phyloP scores from a whole-genome alignment of 805 yeast species.

The Ogataea corticis region DNA sequence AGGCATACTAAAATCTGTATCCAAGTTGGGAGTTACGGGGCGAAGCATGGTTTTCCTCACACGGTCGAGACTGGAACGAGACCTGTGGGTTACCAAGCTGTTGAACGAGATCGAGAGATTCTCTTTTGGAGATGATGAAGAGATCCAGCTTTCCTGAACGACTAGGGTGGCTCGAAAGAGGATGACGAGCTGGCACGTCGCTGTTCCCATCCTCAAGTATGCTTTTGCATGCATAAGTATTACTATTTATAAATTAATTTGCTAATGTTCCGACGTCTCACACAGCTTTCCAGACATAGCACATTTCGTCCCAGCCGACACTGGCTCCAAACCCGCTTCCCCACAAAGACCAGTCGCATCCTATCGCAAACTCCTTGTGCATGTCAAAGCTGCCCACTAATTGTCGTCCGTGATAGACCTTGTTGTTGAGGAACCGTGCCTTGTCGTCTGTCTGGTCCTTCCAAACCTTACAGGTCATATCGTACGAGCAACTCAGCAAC shows the following conservation, averaged over 20 bases:
- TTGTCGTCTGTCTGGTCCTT: slow-evolving; percentile 63
- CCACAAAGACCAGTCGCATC: slow-evolving; percentile 95
- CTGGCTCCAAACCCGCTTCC: slow-evolving; percentile 96
- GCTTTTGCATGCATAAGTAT: neutral
- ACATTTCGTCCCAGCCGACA: slow-evolving; percentile 96
- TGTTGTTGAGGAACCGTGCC: slow-evolving; percentile 51
- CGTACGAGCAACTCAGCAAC: slow-evolving; percentile 78
- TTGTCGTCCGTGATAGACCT: slow-evolving; percentile 49
- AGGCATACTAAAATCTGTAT: slow-evolving; percentile 41
- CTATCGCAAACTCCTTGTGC: slow-evolving; percentile 89
- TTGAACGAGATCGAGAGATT: slow-evolving; percentile 47
- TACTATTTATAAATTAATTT: slow-evolving; percentile 1
- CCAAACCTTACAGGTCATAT: slow-evolving; percentile 92
- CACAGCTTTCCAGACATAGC: slow-evolving; percentile 81
- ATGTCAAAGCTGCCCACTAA: slow-evolving; percentile 57
- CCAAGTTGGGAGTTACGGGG: slow-evolving; percentile 67
- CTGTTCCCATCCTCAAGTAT: too few species aligned
- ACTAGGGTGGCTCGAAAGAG: too few species aligned
- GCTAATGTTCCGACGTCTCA: slow-evolving; percentile 1
- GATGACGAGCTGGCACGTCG: too few species aligned
- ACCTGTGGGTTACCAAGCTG: slow-evolving; percentile 68
- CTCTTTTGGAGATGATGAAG: slow-evolving; percentile 24
- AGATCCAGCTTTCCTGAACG: slow-evolving; percentile 19
- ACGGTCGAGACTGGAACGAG: slow-evolving; percentile 78
- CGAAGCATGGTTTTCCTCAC: slow-evolving; percentile 74